Conservation (phyloP, 176 grass and related monocot genomes). For the Alopecurus myosuroides region DNA sequence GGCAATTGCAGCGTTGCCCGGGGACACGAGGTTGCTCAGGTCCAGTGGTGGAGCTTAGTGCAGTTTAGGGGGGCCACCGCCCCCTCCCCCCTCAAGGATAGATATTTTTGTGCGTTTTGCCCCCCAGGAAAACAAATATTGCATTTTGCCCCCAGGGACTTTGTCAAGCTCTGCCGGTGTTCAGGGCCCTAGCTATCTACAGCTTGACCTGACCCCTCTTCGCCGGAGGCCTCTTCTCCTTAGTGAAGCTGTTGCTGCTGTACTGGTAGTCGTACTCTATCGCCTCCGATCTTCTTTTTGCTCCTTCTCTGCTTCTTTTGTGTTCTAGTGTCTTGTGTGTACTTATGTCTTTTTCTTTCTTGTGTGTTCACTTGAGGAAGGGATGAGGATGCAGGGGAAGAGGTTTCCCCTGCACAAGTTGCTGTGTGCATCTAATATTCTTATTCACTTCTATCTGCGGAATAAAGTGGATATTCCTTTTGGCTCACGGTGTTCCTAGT, state of each 20-base stretch:
- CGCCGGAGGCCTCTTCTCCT: conserved; percentile 43
- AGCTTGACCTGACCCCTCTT: conserved; percentile 39
- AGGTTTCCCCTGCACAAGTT: background rate
- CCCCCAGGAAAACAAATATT: no score
- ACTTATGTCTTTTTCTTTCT: no score
- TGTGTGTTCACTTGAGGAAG: background rate
- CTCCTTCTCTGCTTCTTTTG: background rate
- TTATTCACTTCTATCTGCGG: background rate
- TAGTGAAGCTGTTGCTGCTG: conserved; percentile 6
- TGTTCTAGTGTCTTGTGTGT: background rate
- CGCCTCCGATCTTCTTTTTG: background rate
- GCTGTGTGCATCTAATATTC: background rate
- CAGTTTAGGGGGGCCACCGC: no score
- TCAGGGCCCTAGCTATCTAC: conserved; percentile 30
- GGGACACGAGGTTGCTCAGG: conserved; percentile 26
- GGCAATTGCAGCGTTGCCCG: background rate
- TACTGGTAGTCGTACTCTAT: conserved; percentile 34
- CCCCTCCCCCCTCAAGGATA: no score
- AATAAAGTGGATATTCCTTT: background rate
- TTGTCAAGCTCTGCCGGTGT: no score
- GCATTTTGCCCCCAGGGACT: no score
- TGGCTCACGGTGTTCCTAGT: background rate
- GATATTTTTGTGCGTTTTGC: no score
- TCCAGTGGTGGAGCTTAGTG: no score
- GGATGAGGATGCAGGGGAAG: background rate